Evolutionary conservation across 2,329 filamentous ascomycete genomes (phyloP).

Genomic region (Calonectria hongkongensis): DNA sequence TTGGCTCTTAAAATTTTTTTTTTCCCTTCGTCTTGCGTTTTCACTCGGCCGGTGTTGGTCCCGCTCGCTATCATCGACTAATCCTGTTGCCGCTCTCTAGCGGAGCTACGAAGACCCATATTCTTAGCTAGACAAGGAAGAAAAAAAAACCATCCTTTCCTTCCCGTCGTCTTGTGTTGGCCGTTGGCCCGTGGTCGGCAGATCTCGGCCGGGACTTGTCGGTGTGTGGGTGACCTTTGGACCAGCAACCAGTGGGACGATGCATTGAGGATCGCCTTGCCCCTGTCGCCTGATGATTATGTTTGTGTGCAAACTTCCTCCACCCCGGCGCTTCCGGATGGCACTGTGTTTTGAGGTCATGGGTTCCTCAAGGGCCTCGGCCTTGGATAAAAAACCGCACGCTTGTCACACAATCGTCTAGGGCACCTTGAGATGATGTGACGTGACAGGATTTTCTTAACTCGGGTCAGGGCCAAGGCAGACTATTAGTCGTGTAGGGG

Average conservation of each 20-base stretch:
- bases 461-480: neutral
- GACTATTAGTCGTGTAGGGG: conserved; percentile 11
- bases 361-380: conserved; percentile 26
- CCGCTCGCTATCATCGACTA: conserved; percentile 15
- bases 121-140: conserved; percentile 6
- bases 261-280: conserved; percentile 38
- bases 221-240: conserved; percentile 38
- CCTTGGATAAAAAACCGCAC: conserved; percentile 28
- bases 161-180: conserved; percentile 30
- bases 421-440: conserved; percentile 21
- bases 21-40: conserved; percentile 37
- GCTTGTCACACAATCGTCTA: conserved; percentile 3
- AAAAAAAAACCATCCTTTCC: conserved; percentile 28
- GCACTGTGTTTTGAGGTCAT: conserved; percentile 28
- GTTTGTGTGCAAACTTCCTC: conserved; percentile 25
- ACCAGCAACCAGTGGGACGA: conserved; percentile 43
- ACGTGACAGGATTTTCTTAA: conserved; percentile 29
- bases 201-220: conserved; percentile 52
- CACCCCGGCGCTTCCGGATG: conserved; percentile 43
- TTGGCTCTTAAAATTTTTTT: conserved; percentile 31
- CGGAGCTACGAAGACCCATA: conserved; percentile 5
- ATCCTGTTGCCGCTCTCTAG: conserved; percentile 13
- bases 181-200: conserved; percentile 49
- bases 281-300: conserved; percentile 44
- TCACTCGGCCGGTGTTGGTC: conserved; percentile 43